A percentile compares a stretch with the other conserved stretches of the same genome.
Conservation (phyloP, 2,329 filamentous ascomycete species). For the Colletotrichum cereale region DNA sequence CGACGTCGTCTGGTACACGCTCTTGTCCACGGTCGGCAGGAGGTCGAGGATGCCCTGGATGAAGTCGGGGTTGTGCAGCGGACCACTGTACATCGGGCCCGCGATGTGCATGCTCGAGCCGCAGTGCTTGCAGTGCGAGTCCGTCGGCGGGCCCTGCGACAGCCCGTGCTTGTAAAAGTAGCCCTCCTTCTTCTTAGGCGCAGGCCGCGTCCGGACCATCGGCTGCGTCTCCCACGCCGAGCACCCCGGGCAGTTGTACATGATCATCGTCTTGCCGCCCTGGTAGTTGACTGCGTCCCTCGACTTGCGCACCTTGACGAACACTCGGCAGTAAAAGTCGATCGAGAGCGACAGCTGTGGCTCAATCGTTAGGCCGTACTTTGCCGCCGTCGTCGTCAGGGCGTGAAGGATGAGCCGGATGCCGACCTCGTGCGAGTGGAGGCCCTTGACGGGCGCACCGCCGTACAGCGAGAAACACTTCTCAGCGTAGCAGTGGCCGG, state of each 20-base stretch:
- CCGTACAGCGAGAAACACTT: conserved; percentile 96
- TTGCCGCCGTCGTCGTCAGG: conserved; percentile 82
- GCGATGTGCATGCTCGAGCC: conserved; percentile 87
- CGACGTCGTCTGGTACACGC: conserved; percentile 82
- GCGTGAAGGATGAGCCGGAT: conserved; percentile 87
- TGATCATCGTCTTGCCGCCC: conserved; percentile 90
- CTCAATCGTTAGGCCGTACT: conserved; percentile 90
- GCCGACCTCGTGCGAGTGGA: conserved; percentile 89
- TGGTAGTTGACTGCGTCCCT: conserved; percentile 91
- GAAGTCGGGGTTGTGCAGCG: conserved; percentile 86
- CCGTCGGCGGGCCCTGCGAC: conserved; percentile 76
- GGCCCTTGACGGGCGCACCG: conserved; percentile 86
- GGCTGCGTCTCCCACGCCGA: conserved; percentile 91
- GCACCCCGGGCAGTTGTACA: conserved; percentile 91
- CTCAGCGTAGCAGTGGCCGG: conserved; percentile 92
- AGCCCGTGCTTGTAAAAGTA: conserved; percentile 84
- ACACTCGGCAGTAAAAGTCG: conserved; percentile 93
- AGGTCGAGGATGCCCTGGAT: conserved; percentile 82
- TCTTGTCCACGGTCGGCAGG: conserved; percentile 74
- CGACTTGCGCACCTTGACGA: conserved; percentile 84
- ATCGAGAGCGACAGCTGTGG: conserved; percentile 93
- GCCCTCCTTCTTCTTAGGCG: conserved; percentile 75
- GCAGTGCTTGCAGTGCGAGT: conserved; percentile 83
- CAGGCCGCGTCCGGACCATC: conserved; percentile 76
- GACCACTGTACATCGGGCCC: conserved; percentile 95